A percentile compares a stretch with the other conserved stretches of the same genome.
These are phyloP conservation scores for Pseudocercospora eumusae DNA, from an alignment of 2,329 filamentous ascomycete genomes.

Conservation along the genomic window DNA sequence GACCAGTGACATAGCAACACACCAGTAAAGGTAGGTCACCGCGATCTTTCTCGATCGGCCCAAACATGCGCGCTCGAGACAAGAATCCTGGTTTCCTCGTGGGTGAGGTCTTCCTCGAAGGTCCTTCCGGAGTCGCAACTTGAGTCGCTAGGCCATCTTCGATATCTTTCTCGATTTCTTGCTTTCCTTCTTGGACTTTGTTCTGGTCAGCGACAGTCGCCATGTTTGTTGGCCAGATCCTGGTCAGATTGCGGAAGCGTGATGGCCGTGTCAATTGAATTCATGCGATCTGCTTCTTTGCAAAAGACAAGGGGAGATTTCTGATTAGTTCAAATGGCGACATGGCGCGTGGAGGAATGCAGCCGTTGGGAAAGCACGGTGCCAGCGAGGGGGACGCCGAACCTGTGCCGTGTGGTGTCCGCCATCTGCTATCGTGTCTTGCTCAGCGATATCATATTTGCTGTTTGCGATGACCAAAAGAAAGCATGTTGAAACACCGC, in stretches of 20 bases:
- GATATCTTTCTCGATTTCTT: not conserved
- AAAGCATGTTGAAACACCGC: slow-evolving; percentile 3
- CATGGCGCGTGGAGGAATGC: not conserved
- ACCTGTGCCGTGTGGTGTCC: too few relatives aligned
- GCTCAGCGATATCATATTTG: not conserved
- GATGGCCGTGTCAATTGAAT: too few relatives aligned
- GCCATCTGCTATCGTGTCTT: not conserved
- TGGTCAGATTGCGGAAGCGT: too few relatives aligned
- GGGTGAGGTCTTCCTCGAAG: slow-evolving; percentile 3
- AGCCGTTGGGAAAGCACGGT: slow-evolving; percentile 4
- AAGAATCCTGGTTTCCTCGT: slow-evolving; percentile 28
- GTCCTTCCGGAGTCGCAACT: not conserved
- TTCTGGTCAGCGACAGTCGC: not conserved
- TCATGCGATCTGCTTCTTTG: too few relatives aligned
- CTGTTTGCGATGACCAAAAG: slow-evolving; percentile 4
- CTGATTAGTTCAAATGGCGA: slow-evolving; percentile 1
- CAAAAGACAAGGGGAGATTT: slow-evolving; percentile 2
- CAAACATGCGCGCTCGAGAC: slow-evolving; percentile 33
- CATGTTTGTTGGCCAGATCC: not conserved
- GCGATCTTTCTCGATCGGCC: slow-evolving; percentile 36
- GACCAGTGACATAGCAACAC: slow-evolving; percentile 50
- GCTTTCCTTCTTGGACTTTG: not conserved
- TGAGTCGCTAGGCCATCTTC: not conserved
- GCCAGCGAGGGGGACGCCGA: not conserved
- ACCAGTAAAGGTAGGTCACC: slow-evolving; percentile 41